A percentile compares a stretch with the other conserved stretches of the same genome.
phyloP scores from a whole-genome alignment of 1,139 yeast genomes.

The Tardiomyces depauwii region DNA sequence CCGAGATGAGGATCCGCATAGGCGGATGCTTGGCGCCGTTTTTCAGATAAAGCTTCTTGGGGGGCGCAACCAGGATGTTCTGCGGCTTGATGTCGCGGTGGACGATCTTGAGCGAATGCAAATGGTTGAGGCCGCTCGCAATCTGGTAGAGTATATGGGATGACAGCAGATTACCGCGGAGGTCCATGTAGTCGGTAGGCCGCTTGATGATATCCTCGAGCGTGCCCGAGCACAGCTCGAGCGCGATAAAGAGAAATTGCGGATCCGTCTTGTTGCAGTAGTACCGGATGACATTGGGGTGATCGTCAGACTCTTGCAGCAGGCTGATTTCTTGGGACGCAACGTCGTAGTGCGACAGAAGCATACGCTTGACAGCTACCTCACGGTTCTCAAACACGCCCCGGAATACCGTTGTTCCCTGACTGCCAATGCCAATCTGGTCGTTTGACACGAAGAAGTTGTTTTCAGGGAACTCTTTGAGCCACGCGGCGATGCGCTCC shows the following conservation, averaged over 20 bases:
- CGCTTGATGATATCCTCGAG: constrained; percentile 73
- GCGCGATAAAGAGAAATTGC: constrained; percentile 80
- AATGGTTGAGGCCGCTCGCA: constrained; percentile 73
- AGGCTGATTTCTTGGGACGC: constrained; percentile 91
- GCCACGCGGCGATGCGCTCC: not conserved
- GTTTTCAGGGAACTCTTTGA: not conserved
- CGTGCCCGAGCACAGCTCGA: constrained; percentile 84
- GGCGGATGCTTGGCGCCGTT: constrained; percentile 22
- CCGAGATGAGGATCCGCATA: constrained; percentile 73
- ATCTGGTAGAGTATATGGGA: constrained; percentile 61
- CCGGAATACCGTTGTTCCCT: constrained; percentile 88
- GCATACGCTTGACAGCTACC: constrained; percentile 92
- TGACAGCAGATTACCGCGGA: constrained; percentile 27
- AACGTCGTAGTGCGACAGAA: constrained; percentile 83
- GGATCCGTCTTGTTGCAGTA: constrained; percentile 86
- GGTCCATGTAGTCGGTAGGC: constrained; percentile 25
- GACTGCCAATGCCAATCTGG: constrained; percentile 88
- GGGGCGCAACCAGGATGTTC: constrained; percentile 76
- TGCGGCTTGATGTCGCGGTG: constrained; percentile 96
- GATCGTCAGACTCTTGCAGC: constrained; percentile 90
- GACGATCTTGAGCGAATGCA: constrained; percentile 84
- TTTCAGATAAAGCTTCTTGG: constrained; percentile 27
- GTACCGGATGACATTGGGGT: constrained; percentile 87
- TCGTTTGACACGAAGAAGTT: constrained; percentile 50
- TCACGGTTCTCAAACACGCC: constrained; percentile 88